Percentiles rank a stretch among this genome's conserved stretches.
Conservation (phyloP, 2,329 filamentous ascomycete genomes). For the Thyridium curvatum region DNA sequence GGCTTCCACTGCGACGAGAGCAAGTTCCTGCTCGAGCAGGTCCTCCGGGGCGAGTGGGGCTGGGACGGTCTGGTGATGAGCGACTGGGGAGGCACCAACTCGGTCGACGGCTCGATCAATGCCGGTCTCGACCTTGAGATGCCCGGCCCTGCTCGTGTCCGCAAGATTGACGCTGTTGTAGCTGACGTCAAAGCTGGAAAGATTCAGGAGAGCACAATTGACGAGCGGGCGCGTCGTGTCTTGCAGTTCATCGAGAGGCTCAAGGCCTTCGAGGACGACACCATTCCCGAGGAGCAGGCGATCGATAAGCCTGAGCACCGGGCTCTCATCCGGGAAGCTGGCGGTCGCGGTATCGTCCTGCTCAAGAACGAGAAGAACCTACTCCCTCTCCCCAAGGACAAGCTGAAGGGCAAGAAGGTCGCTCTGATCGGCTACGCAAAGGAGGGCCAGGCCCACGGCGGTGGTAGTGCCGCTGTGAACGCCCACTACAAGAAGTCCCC, state of each 20-base stretch:
- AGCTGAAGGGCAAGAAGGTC: slow-evolving; percentile 90
- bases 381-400: slow-evolving; percentile 42
- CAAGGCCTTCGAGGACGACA: slow-evolving; percentile 1
- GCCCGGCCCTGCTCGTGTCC: slow-evolving; percentile 21
- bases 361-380: slow-evolving; percentile 55
- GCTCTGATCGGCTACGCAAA: slow-evolving; percentile 88
- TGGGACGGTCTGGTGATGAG: slow-evolving; percentile 39
- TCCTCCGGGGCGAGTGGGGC: slow-evolving; percentile 36
- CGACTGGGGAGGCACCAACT: slow-evolving; percentile 35
- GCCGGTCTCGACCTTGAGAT: slow-evolving; percentile 29
- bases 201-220: slow-evolving; percentile 16
- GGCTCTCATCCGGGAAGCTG: slow-evolving; percentile 46
- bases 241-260: slow-evolving; percentile 21
- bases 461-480: slow-evolving; percentile 22
- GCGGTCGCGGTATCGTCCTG: slow-evolving; percentile 55
- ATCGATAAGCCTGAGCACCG: slow-evolving; percentile 22
- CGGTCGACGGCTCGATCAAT: slow-evolving; percentile 23
- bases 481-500: slow-evolving; percentile 23
- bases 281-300: slow-evolving; percentile 12
- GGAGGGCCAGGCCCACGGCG: slow-evolving; percentile 21
- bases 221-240: slow-evolving; percentile 21
- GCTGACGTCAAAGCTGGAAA: slow-evolving; percentile 18
- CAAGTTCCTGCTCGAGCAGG: slow-evolving; percentile 26
- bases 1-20: slow-evolving; percentile 35
- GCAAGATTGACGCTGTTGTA: slow-evolving; percentile 16